phyloP scores from a whole-genome alignment of 2,329 filamentous ascomycete genomes.

The Colletotrichum tabaci region DNA sequence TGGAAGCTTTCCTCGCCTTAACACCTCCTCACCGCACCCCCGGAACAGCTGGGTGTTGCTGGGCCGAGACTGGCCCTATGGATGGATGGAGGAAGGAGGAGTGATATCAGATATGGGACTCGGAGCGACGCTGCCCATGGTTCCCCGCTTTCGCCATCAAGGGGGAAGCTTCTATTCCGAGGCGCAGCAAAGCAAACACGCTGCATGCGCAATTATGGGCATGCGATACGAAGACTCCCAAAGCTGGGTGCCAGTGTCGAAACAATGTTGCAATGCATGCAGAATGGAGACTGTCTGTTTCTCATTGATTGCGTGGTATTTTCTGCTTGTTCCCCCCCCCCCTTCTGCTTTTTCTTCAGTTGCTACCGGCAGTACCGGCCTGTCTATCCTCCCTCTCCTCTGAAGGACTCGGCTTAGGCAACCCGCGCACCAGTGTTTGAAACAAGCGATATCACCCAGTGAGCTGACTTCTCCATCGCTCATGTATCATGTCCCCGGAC shows the following conservation, averaged over 20 bases:
- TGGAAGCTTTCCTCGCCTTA: not conserved
- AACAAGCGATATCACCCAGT: constrained; percentile 41
- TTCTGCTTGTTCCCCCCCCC: too few relatives aligned
- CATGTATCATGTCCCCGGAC: not conserved
- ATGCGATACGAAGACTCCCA: constrained; percentile 10
- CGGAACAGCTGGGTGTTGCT: constrained; percentile 34
- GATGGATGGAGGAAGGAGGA: not conserved
- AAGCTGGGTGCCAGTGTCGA: constrained; percentile 5
- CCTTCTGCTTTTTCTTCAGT: too few relatives aligned
- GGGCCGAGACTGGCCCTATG: constrained; percentile 10
- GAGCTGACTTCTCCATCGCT: constrained; percentile 18
- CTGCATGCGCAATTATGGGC: not conserved
- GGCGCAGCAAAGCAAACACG: constrained; percentile 1
- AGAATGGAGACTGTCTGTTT: constrained; percentile 10
- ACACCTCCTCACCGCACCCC: not conserved
- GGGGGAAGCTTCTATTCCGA: constrained; percentile 14
- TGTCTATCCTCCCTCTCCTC: not conserved
- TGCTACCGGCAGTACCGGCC: not conserved
- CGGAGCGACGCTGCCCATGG: constrained; percentile 7
- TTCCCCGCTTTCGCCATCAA: constrained; percentile 35
- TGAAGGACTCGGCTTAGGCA: not conserved
- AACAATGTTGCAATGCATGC: constrained; percentile 14
- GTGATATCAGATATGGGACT: not conserved
- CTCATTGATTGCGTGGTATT: constrained; percentile 8
- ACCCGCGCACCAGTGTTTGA: constrained; percentile 35